These are phyloP conservation scores for Colletotrichum orchidophilum DNA, from an alignment of 2,329 filamentous ascomycete species.

Conservation along the genomic window DNA sequence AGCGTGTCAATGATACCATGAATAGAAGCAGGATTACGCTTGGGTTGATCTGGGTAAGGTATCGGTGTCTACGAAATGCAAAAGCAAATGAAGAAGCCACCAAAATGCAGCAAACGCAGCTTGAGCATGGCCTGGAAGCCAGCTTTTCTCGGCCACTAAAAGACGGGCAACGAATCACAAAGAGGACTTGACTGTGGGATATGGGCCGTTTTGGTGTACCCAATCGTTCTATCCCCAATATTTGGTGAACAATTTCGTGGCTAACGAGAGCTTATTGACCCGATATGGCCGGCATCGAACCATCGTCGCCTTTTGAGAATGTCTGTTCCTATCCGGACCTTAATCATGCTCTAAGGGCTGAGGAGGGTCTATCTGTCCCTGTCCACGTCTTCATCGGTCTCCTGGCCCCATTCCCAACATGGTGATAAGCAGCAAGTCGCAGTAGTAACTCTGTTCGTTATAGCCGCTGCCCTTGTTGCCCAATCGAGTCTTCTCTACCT, in stretches of 20 bases:
- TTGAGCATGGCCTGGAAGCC: neutral
- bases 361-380: neutral
- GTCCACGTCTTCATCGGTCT: neutral
- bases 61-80: neutral
- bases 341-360: neutral
- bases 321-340: neutral
- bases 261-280: neutral
- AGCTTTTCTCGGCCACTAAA: too few species aligned
- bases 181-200: neutral
- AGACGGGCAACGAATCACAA: too few species aligned
- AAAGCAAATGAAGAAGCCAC: neutral
- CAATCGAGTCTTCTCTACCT: neutral
- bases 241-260: neutral
- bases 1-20: conserved; percentile 22
- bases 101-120: neutral
- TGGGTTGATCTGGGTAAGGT: neutral
- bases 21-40: neutral
- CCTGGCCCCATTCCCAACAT: neutral
- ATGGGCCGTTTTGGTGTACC: neutral
- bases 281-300: neutral
- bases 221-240: neutral
- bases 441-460: neutral
- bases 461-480: neutral
- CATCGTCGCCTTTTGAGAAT: neutral
- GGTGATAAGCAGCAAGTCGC: neutral